Evolutionary conservation across 1,284 basidiomycete species (phyloP).

Genomic region (Rhodofomes roseus): DNA sequence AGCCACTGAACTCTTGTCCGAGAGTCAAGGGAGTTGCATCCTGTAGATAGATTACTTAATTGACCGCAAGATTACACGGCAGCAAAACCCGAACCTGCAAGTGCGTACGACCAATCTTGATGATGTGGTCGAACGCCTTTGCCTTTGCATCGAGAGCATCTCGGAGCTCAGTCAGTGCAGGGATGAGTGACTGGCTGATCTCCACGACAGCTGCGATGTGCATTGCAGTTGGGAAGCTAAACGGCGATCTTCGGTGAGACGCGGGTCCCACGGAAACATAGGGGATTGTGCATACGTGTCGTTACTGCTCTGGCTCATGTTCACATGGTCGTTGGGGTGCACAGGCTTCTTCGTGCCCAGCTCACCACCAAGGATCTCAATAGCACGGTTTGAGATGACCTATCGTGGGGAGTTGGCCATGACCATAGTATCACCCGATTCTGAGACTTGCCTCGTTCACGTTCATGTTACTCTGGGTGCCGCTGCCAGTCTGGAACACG

Average conservation of each 20-base stretch:
- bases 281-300: constrained; percentile 68
- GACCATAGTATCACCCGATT: not conserved
- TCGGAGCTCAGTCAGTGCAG: constrained; percentile 82
- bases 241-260: not conserved
- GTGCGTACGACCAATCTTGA: constrained; percentile 99
- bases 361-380: constrained; percentile 94
- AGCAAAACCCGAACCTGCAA: constrained; percentile 56
- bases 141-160: constrained; percentile 84
- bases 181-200: constrained; percentile 78
- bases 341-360: constrained; percentile 96
- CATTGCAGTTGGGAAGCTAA: constrained; percentile 98
- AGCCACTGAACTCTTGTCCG: constrained; percentile 98
- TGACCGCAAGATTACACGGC: not conserved
- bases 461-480: constrained; percentile 99
- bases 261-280: not conserved
- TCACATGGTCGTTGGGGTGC: constrained; percentile 99
- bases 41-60: constrained; percentile 33
- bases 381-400: constrained; percentile 99
- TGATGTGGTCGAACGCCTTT: constrained; percentile 83
- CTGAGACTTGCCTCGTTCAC: constrained; percentile 77
- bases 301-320: constrained; percentile 99
- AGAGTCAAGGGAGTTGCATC: constrained; percentile 98
- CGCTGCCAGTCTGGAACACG: constrained; percentile 99
- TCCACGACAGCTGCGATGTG: constrained; percentile 96
- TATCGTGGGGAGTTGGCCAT: no score